Base-by-base conservation (phyloP, 2,329 filamentous ascomycete species). In the Cordyceps militaris region DNA sequence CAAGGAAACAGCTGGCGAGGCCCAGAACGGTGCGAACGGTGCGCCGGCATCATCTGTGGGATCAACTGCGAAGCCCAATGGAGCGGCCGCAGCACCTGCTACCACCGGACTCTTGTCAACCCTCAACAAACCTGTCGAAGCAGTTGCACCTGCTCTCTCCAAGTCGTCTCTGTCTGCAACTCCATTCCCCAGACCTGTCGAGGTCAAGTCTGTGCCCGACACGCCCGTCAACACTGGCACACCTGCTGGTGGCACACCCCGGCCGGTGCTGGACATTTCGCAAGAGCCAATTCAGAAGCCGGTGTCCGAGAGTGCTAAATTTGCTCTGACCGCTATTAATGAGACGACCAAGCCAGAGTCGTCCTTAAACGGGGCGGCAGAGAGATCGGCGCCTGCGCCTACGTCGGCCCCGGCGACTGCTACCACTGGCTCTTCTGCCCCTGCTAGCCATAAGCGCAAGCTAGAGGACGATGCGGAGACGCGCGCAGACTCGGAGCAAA, bases 391-490 rank as follows among this genome's bases (percentile, higher is more conserved):
- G 9, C 56, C 62, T 10, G 49, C 61, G 1, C 58, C 56, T 21
- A 38, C 49, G 6, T 11, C 57, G 8, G 55, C 38, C 19, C n/a
- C n/a, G 3, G 32, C 61, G 38, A 43, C 55, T 19, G 44, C 42
- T 3, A 40, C 54, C 16, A 16, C 48, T 4, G 59, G 1, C 32
- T 44, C 16, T 44, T 9, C 34, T 19, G 14, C 16, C 44, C 4
- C 34, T 19, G 14, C 61, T 1, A 66, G 67, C 34, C 68, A 69
- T 48, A 74, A 74, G 65, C 71, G 76, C 63, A 79, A 78, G 65
- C 70, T 75, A 13, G 69, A 69, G 1, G 67, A 70, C 7, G 64
- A 65, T 16, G 49, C 62, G 6, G 38, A 32, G 30, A 42, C n/a
- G 38, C 38, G 38, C 9, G 8, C 8, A 1, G 54, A 56, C 23